phyloP scores from a whole-genome alignment of 257 asterid genomes.

The Craterostigma plantagineum region DNA sequence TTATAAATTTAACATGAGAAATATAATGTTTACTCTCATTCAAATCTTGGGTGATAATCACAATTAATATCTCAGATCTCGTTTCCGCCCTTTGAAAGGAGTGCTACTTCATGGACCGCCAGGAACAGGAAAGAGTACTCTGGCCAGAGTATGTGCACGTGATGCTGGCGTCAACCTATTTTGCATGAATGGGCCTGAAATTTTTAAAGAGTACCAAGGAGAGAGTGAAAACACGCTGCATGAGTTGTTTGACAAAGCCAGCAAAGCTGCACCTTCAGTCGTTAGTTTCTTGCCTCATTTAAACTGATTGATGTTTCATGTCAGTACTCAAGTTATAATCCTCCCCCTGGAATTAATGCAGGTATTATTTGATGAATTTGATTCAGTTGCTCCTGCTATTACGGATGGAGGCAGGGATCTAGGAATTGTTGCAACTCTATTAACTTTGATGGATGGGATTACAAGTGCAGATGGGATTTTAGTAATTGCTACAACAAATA shows the following conservation, averaged over 20 bases:
- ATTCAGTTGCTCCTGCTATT: constrained; percentile 88
- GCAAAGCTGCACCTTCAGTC: constrained; percentile 77
- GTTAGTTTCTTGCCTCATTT: constrained; percentile 20
- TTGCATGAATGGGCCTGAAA: constrained; percentile 82
- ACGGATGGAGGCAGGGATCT: constrained; percentile 77
- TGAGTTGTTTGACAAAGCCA: constrained; percentile 73
- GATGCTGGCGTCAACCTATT: constrained; percentile 74
- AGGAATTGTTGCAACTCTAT: constrained; percentile 86
- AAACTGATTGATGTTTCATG: no score
- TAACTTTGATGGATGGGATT: constrained; percentile 88
- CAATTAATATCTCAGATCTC: constrained; percentile 36
- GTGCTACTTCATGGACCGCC: constrained; percentile 97
- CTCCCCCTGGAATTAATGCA: constrained; percentile 13
- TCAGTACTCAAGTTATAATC: no score
- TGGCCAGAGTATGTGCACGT: constrained; percentile 58
- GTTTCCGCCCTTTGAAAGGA: constrained; percentile 87
- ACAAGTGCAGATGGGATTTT: constrained; percentile 58
- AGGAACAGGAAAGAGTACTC: constrained; percentile 92
- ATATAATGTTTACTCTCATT: no score
- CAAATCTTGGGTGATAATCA: constrained; percentile 13
- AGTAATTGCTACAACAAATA: constrained; percentile 78
- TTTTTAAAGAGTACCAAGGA: constrained; percentile 65
- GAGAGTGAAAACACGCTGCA: constrained; percentile 76
- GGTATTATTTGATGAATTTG: constrained; percentile 94
- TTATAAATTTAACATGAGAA: no score